Evolutionary conservation across 352 stramenopile species (phyloP).

Genomic region (Pythium scleroteichum): DNA sequence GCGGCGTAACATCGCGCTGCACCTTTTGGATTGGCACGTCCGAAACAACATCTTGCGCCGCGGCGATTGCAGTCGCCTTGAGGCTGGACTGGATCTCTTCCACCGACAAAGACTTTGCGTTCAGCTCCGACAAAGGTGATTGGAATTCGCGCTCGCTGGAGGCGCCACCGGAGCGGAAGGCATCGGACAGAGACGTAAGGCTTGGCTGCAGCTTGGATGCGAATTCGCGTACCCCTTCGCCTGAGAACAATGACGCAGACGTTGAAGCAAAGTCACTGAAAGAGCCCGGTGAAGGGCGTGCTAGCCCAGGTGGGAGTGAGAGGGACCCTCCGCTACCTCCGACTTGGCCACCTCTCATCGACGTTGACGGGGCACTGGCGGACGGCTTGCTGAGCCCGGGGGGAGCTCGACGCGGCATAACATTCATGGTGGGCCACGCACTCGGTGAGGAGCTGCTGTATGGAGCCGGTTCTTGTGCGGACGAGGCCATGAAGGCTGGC

Average conservation of each 20-base stretch:
- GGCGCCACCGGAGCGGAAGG: constrained; percentile 5
- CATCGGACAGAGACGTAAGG: constrained; percentile 17
- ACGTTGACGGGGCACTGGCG: background rate
- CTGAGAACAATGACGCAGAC: constrained; percentile 22
- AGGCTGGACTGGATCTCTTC: constrained; percentile 37
- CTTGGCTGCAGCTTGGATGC: constrained; percentile 18
- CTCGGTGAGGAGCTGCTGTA: constrained; percentile 23
- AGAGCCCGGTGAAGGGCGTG: constrained; percentile 1
- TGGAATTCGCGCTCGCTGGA: constrained; percentile 34
- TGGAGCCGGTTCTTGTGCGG: constrained; percentile 7
- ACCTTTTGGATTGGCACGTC: background rate
- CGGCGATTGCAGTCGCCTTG: constrained; percentile 25
- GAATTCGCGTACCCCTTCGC: constrained; percentile 16
- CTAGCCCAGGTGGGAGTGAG: constrained; percentile 16
- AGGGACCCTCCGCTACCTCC: background rate
- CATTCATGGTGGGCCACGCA: constrained; percentile 22
- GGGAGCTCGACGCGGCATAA: constrained; percentile 44
- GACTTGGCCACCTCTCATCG: background rate
- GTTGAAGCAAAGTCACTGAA: constrained; percentile 17
- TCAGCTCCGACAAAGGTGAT: constrained; percentile 60
- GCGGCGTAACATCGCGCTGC: constrained; percentile 1
- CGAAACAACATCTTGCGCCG: constrained; percentile 22
- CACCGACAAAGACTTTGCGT: constrained; percentile 65
- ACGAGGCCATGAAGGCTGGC: constrained; percentile 24
- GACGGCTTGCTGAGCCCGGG: constrained; percentile 42